phyloP scores from a whole-genome alignment of 2,329 filamentous ascomycete species.

The Aspergillus viridinutans region DNA sequence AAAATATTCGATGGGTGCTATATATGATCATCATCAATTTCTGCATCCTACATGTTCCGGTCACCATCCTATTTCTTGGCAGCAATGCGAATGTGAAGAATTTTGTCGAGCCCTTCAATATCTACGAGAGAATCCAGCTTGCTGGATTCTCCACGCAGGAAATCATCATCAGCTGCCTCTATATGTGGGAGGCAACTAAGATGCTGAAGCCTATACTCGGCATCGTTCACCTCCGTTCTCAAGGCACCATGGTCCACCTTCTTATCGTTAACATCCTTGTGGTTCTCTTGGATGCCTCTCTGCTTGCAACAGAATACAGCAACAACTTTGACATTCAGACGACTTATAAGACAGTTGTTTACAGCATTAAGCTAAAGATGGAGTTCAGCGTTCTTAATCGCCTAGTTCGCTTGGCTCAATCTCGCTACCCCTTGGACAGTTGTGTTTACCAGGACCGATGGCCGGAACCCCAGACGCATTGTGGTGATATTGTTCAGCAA shows the following conservation, averaged over 20 bases:
- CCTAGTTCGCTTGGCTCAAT: too few relatives aligned
- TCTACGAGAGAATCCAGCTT: conserved; percentile 49
- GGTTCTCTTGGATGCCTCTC: conserved; percentile 34
- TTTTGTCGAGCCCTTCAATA: conserved; percentile 1
- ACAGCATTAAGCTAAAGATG: conserved; percentile 44
- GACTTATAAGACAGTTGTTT: conserved; percentile 36
- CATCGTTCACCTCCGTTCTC: conserved; percentile 33
- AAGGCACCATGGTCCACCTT: conserved; percentile 40
- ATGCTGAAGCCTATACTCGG: conserved; percentile 37
- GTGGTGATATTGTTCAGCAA: too few relatives aligned
- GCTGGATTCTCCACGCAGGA: conserved; percentile 51
- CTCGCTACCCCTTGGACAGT: too few relatives aligned
- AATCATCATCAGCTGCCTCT: conserved; percentile 47
- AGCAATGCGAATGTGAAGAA: conserved; percentile 18
- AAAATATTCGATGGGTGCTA: conserved; percentile 33
- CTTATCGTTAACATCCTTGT: conserved; percentile 42
- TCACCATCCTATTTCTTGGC: conserved; percentile 31
- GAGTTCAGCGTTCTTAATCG: conserved; percentile 40
- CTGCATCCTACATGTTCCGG: conserved; percentile 34
- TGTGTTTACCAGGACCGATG: too few relatives aligned
- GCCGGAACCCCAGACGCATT: too few relatives aligned
- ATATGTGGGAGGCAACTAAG: conserved; percentile 47
- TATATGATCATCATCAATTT: conserved; percentile 40
- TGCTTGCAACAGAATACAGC: conserved; percentile 33
- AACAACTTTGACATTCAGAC: conserved; percentile 27